These are phyloP conservation scores for Kalmusia sp. DNA, from an alignment of 2,329 filamentous ascomycete species.

Conservation along the genomic window DNA sequence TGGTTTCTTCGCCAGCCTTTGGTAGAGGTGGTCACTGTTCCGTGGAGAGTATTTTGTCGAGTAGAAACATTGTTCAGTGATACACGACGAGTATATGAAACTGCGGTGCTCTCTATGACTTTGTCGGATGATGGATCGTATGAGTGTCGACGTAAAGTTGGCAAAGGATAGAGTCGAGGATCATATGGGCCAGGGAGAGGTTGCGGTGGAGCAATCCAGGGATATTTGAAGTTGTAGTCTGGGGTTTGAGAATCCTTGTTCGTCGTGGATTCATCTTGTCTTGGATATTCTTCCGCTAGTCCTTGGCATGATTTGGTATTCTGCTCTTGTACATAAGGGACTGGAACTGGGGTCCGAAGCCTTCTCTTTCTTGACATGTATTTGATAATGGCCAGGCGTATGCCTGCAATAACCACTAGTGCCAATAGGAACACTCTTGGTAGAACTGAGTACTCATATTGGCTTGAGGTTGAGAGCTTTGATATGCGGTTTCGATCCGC, in stretches of 20 bases:
- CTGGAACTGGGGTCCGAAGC: neutral
- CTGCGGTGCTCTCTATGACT: constrained; percentile 15
- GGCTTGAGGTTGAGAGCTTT: constrained; percentile 10
- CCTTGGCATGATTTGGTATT: constrained; percentile 11
- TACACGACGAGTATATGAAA: constrained; percentile 35
- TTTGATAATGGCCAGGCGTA: constrained; percentile 22
- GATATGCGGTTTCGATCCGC: constrained; percentile 22
- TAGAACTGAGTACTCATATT: constrained; percentile 12
- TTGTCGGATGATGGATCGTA: constrained; percentile 13
- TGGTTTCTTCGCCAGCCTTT: constrained; percentile 44
- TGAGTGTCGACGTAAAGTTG: constrained; percentile 31
- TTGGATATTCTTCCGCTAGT: constrained; percentile 17
- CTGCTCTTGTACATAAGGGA: constrained; percentile 8
- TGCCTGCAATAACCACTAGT: constrained; percentile 21
- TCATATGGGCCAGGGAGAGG: constrained; percentile 44
- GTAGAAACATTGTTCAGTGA: constrained; percentile 28
- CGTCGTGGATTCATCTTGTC: constrained; percentile 12
- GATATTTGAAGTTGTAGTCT: constrained; percentile 33
- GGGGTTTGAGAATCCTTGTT: constrained; percentile 21
- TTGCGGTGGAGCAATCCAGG: constrained; percentile 41
- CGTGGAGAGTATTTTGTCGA: constrained; percentile 23
- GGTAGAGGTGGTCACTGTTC: constrained; percentile 35
- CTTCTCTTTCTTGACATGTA: constrained; percentile 26
- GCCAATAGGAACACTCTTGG: constrained; percentile 27
- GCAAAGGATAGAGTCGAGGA: constrained; percentile 42